Evolutionary conservation across 148 eudicot species (phyloP), one percentile per base, ranked within the genome.

Genomic region (Fallopia convolvulus): DNA sequence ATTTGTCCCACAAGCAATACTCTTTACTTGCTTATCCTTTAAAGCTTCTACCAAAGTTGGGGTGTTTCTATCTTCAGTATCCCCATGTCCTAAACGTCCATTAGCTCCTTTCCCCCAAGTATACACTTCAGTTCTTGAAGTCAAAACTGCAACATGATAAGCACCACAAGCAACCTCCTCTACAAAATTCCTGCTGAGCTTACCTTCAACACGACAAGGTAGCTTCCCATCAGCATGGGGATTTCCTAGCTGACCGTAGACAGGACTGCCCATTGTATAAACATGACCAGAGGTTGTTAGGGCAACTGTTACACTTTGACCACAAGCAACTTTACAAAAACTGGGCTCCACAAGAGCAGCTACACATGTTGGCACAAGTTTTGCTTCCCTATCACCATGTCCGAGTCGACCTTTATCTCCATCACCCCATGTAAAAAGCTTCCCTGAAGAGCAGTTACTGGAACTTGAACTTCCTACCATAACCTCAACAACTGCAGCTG

Each of bases 401-500:
- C 99, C 99, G 47, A 94, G 93, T 79, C 93, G 85, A 80, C 91
- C 87, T 87, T 94, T 94, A 83, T 94, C 99, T 44, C 97, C 99
- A 84, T 94, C 99, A 66, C 99, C 99, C 99, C 99, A 94, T 55
- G 99, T 94, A 80, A 94, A 94, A 44, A 94, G 87, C 77, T 94
- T 94, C 33, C 97, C 99, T 7, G 99, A 94, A 78, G 99, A 94
- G 81, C 95, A 90, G 84, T 90, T 94, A 75, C 97, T 88, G 75
- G 99, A 90, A 79, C 96, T 90, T 44, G 93, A 85, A 83, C 82
- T 92, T 77, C 97, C 99, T 46, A 90, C 96, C 97, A 94, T 92
- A 79, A 94, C 96, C 85, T 94, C 99, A 76, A 94, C 93, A 77
- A 94, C 96, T n/a, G 99, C 99, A 82, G 99, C 99, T 70, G 99